phyloP scores from a whole-genome alignment of 352 stramenopile genomes.

The Pythium diclinum region DNA sequence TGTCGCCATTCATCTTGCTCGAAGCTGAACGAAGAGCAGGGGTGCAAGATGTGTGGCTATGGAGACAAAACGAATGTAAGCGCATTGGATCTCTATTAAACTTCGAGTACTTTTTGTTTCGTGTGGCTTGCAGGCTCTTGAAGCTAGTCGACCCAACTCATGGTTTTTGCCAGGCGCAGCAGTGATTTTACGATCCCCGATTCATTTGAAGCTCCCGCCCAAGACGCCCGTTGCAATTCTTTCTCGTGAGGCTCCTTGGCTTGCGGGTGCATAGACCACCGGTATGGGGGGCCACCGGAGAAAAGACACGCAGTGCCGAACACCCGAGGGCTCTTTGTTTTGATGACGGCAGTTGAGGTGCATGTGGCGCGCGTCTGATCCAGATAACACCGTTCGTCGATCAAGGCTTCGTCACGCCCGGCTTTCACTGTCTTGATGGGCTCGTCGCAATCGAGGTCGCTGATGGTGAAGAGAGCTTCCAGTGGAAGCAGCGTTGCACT shows the following conservation, averaged over 20 bases:
- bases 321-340: neutral
- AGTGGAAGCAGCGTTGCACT: too few species aligned
- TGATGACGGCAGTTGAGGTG: too few species aligned
- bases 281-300: too few species aligned
- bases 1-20: conserved; percentile 35
- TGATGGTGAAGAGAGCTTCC: neutral
- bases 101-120: neutral
- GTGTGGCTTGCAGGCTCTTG: neutral
- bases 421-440: neutral
- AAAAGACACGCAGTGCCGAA: neutral
- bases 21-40: neutral
- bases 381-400: neutral
- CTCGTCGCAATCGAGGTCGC: neutral
- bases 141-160: too few species aligned
- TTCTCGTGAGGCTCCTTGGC: too few species aligned
- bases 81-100: neutral
- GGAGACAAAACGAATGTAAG: neutral
- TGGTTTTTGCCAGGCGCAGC: too few species aligned
- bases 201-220: too few species aligned
- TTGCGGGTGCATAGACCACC: too few species aligned
- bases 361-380: too few species aligned
- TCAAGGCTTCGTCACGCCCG: neutral
- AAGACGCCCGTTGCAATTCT: too few species aligned
- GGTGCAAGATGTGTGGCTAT: neutral
- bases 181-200: too few species aligned